Evolutionary conservation across 768 basidiomycete species (phyloP), one percentile per base, ranked within the genome.

Genomic region (Amanita subjunquillea): DNA sequence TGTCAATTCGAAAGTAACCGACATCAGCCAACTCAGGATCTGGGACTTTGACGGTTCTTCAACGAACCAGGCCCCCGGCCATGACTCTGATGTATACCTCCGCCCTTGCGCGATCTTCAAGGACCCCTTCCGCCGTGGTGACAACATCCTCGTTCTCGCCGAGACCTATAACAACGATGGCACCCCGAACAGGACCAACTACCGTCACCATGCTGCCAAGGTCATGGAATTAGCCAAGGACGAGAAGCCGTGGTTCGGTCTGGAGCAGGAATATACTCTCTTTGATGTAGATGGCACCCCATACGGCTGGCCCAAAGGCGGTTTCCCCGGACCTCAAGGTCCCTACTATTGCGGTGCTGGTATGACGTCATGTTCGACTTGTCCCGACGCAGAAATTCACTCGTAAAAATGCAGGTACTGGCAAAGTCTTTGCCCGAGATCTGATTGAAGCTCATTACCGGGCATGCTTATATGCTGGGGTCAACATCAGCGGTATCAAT

Each of bases 21-120:
- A 90, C 67, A 85, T 99, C 61, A 82, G 82, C 61, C 82, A 91
- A 63, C 87, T 98, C 59, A 92, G 95, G 63, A 82, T 90, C 67
- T 99, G 95, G 95, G 95, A 98, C 76, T 99, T 99, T 65, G 95
- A 99, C 67, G 95, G 95, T 62, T 95, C 92, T 46, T 94, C 91
- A 39, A 96, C 94, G 65, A 91, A 91, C 72, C 96, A 99, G 69
- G 96, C 96, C 17, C 92, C 94, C 13, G 95, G 95, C 36, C 62
- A 78, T 65, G 88, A 99, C 74, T 99, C 96, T 6, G 96, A 98
- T 66, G 88, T 99, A 73, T 95, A 92, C 73, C 93, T 99, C 62
- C 90, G 94, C 59, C 96, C 96, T 45, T 91, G 83, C 54, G 84
- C 94, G 61, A 92, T 93, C 74, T 99, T 96, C 85, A 93, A 88